Conservation (phyloP, 2,329 filamentous ascomycete genomes). For the Neospermospora avenae region DNA sequence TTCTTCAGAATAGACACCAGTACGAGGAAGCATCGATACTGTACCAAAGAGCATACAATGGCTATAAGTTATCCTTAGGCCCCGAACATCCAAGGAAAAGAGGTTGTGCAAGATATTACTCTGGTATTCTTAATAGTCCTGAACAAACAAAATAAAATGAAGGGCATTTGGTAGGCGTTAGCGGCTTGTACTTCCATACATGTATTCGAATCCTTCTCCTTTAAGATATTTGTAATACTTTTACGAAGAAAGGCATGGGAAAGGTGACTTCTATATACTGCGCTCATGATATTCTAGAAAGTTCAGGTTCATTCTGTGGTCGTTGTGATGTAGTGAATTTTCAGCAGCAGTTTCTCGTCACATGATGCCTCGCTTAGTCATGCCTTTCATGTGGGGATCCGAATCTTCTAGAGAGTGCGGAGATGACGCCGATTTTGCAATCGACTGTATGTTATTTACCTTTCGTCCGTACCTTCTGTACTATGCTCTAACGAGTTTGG, state of each 20-base stretch:
- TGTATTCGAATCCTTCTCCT: neutral
- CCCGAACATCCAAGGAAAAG: slow-evolving; percentile 18
- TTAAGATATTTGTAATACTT: neutral
- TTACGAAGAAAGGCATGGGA: neutral
- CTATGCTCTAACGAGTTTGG: no score
- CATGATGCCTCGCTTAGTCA: neutral
- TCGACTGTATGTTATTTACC: no score
- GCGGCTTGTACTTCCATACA: neutral
- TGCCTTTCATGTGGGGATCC: neutral
- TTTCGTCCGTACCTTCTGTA: no score
- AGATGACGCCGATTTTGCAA: slow-evolving; percentile 1
- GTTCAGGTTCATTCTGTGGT: neutral
- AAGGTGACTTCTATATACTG: neutral
- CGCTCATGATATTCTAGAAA: no score
- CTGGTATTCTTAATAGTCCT: slow-evolving; percentile 30
- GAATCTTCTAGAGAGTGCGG: neutral
- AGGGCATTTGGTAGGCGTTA: neutral
- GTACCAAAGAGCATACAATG: slow-evolving; percentile 21
- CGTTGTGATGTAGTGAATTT: neutral
- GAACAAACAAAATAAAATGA: neutral
- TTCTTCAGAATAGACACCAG: slow-evolving; percentile 18
- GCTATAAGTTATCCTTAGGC: slow-evolving; percentile 18
- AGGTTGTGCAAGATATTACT: slow-evolving; percentile 17
- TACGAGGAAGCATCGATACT: slow-evolving; percentile 20
- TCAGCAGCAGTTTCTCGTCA: neutral